Base-by-base conservation (phyloP, 1,139 yeast genomes). In the Candida neerlandica region DNA sequence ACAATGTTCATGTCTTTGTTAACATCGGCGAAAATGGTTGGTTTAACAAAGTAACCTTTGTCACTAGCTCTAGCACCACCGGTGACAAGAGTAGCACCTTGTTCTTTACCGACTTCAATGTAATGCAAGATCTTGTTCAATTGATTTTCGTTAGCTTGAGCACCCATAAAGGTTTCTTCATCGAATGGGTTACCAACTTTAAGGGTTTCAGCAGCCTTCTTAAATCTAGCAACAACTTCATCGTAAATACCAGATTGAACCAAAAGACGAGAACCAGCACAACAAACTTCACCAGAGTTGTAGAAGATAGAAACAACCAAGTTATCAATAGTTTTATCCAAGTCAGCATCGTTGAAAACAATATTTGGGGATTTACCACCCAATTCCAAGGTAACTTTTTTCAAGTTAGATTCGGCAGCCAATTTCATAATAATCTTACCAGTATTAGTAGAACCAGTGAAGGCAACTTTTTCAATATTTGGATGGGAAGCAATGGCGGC, bases 331-430 rank as follows among this genome's bases (percentile, higher is more conserved):
- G 95, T 84, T 60, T 71, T 70, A 51, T 81, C 81, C 50, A 88
- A 59, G 60, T 88, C 82, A 53, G 89, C 89, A 65, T 88, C 95
- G 59, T 82, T 78, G 63, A 87, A 87, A 45, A 88, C 84, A 58
- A 88, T 82, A 70, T 86, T 84, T 60, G 96, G 92, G 47, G 94
- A 86, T 75, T 88, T 88, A 62, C 96, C 96, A 62, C 96, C 96
- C 61, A 87, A 83, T 74, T 88, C 96, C 60, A 88, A 80, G 41
- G 96, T 87, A 48, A 86, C 88, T 71, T 86, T 85, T 78, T 87
- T 87, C 69, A 86, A 74, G 70, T 83, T 84, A 42, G 87, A 77
- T 55, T 66, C 67, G 45, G 92, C 86, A 60, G 91, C 88, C 58
- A 83, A 79, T 66, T 77, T 80, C 89, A 88, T 82, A 58, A 88